phyloP scores from a whole-genome alignment of 2,329 filamentous ascomycete species.

The Colletotrichum theobromicola region DNA sequence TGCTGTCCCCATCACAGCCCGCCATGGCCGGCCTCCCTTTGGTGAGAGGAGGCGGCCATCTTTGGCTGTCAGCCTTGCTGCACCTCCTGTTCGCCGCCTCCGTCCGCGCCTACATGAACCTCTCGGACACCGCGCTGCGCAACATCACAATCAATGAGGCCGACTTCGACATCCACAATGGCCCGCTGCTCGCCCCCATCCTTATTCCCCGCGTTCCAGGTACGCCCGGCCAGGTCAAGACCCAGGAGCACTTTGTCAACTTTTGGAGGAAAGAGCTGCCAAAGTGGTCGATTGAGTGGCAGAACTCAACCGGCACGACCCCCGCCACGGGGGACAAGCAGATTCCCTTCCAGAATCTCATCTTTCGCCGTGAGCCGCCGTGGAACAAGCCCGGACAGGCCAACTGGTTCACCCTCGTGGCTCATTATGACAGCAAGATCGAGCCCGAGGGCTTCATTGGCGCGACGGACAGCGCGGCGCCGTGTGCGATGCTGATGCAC shows the following conservation, averaged over 20 bases:
- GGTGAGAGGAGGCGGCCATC: conserved; percentile 9
- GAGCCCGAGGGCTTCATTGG: conserved; percentile 79
- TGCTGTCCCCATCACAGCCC: conserved; percentile 1
- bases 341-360: conserved; percentile 78
- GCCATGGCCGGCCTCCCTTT: conserved; percentile 19
- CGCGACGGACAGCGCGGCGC: conserved; percentile 82
- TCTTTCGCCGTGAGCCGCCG: conserved; percentile 79
- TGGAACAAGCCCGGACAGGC: conserved; percentile 74
- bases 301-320: conserved; percentile 77
- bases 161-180: conserved; percentile 73
- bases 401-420: conserved; percentile 77
- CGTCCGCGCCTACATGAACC: conserved; percentile 36
- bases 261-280: conserved; percentile 74
- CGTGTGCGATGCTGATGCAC: conserved; percentile 85
- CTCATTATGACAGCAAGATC: conserved; percentile 83
- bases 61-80: conserved; percentile 15
- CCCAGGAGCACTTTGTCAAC: conserved; percentile 73
- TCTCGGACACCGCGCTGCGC: conserved; percentile 71
- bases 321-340: conserved; percentile 66
- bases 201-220: conserved; percentile 77
- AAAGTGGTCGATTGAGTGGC: conserved; percentile 72
- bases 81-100: conserved; percentile 29
- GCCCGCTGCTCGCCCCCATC: conserved; percentile 75
- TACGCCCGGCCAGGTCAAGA: conserved; percentile 68
- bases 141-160: conserved; percentile 65